Evolutionary conservation across 1,284 basidiomycete species (phyloP).

Genomic region (Acaromyces ingoldii): DNA sequence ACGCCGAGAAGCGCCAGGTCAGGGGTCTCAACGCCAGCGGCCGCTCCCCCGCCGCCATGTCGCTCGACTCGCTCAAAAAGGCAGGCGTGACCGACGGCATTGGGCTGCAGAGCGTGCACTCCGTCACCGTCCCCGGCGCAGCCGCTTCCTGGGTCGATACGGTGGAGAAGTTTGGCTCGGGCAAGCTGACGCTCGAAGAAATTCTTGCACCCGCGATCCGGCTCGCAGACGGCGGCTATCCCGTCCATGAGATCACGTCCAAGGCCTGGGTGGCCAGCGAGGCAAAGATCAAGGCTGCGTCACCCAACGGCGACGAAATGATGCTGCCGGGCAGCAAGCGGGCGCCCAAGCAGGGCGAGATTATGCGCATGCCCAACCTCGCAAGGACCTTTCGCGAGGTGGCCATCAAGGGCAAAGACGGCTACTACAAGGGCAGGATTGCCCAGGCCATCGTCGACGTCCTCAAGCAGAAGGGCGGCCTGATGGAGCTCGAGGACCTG

Average conservation of each 20-base stretch:
- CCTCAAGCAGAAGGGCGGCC: conserved; percentile 68
- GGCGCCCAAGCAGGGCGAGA: conserved; percentile 59
- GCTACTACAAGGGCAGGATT: conserved; percentile 84
- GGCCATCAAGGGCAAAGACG: conserved; percentile 74
- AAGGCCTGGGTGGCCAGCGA: conserved; percentile 68
- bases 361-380: conserved; percentile 61
- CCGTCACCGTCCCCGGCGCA: conserved; percentile 88
- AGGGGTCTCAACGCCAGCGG: conserved; percentile 83
- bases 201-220: conserved; percentile 66
- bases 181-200: conserved; percentile 71
- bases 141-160: conserved; percentile 91
- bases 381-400: conserved; percentile 77
- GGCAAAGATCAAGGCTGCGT: conserved; percentile 70
- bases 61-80: conserved; percentile 67
- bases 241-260: conserved; percentile 34
- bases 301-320: conserved; percentile 76
- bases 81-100: conserved; percentile 65
- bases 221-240: conserved; percentile 47
- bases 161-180: conserved; percentile 73
- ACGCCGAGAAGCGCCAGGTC: conserved; percentile 72
- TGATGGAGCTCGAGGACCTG: conserved; percentile 84
- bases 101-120: conserved; percentile 58
- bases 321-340: conserved; percentile 60
- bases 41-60: conserved; percentile 64
- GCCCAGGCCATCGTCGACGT: conserved; percentile 81